Percentiles rank a stretch among this genome's conserved stretches.
Evolutionary conservation across 345 rosid species (phyloP).

Genomic region (Erysimum cheiranthoides): DNA sequence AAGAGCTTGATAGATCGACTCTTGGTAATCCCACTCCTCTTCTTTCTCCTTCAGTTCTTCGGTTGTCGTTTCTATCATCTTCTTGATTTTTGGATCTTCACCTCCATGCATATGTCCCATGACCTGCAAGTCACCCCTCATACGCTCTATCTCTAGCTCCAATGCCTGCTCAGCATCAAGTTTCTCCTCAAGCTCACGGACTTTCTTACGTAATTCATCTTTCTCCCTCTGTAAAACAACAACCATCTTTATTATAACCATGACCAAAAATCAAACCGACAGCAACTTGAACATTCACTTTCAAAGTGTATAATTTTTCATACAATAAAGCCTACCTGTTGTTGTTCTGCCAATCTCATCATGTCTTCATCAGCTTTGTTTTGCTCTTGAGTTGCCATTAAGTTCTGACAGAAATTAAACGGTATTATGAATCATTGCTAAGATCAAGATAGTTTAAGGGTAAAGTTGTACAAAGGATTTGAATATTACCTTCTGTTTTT

Average conservation of each 20-base stretch:
- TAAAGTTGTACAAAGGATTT: background rate
- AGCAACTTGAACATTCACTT: background rate
- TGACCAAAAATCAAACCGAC: slow-evolving; percentile 12
- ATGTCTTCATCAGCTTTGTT: slow-evolving; percentile 62
- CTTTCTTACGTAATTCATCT: slow-evolving; percentile 59
- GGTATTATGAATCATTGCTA: background rate
- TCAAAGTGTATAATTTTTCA: background rate
- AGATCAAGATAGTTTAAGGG: background rate
- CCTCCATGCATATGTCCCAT: slow-evolving; percentile 74
- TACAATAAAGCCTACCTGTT: slow-evolving; percentile 54
- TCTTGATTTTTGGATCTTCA: slow-evolving; percentile 49
- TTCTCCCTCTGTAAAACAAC: slow-evolving; percentile 59
- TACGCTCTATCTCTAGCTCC: slow-evolving; percentile 77
- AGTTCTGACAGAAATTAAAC: slow-evolving; percentile 53
- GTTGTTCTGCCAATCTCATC: slow-evolving; percentile 65
- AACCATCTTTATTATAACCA: slow-evolving; percentile 19
- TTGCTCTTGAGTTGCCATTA: slow-evolving; percentile 76
- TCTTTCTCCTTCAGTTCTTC: slow-evolving; percentile 60
- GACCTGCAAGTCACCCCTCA: slow-evolving; percentile 64
- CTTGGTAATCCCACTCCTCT: slow-evolving; percentile 54
- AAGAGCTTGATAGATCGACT: slow-evolving; percentile 51
- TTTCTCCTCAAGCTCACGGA: slow-evolving; percentile 56
- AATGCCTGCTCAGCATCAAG: slow-evolving; percentile 74
- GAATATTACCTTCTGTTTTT: slow-evolving; percentile 58
- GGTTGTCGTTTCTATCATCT: slow-evolving; percentile 51